phyloP scores from a whole-genome alignment of 1,284 basidiomycete species.

The Entoloma clypeatum region DNA sequence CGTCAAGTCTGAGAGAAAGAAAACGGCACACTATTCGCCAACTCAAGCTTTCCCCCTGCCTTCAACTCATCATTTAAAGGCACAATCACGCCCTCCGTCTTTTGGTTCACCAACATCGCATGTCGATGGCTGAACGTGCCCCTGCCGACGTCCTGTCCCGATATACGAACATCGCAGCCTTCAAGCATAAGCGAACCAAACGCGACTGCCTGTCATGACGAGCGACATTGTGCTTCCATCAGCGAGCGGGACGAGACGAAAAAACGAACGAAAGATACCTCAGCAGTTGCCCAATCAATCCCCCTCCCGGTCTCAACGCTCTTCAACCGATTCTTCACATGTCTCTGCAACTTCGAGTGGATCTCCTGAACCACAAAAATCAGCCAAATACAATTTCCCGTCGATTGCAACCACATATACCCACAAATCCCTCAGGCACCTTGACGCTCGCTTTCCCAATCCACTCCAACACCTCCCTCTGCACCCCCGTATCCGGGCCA shows the following conservation, averaged over 20 bases:
- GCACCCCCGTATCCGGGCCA: slow-evolving; percentile 69
- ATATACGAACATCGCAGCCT: slow-evolving; percentile 78
- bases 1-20: background rate
- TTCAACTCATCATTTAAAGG: slow-evolving; percentile 69
- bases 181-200: slow-evolving; percentile 81
- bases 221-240: background rate
- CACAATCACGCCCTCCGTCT: slow-evolving; percentile 71
- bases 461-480: slow-evolving; percentile 43
- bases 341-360: slow-evolving; percentile 74
- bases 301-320: slow-evolving; percentile 67
- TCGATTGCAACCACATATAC: slow-evolving; percentile 25
- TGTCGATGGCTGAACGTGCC: slow-evolving; percentile 91
- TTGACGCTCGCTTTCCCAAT: slow-evolving; percentile 70
- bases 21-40: slow-evolving; percentile 72
- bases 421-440: slow-evolving; percentile 73
- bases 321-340: slow-evolving; percentile 74
- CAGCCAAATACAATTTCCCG: slow-evolving; percentile 7
- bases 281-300: slow-evolving; percentile 86
- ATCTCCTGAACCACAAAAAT: slow-evolving; percentile 49
- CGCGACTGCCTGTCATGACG: slow-evolving; percentile 76
- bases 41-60: slow-evolving; percentile 70
- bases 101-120: slow-evolving; percentile 87
- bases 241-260: background rate
- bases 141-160: slow-evolving; percentile 86
- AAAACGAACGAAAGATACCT: slow-evolving; percentile 43